Conservation (phyloP, 768 basidiomycete genomes). For the Favolaschia claudopus region DNA sequence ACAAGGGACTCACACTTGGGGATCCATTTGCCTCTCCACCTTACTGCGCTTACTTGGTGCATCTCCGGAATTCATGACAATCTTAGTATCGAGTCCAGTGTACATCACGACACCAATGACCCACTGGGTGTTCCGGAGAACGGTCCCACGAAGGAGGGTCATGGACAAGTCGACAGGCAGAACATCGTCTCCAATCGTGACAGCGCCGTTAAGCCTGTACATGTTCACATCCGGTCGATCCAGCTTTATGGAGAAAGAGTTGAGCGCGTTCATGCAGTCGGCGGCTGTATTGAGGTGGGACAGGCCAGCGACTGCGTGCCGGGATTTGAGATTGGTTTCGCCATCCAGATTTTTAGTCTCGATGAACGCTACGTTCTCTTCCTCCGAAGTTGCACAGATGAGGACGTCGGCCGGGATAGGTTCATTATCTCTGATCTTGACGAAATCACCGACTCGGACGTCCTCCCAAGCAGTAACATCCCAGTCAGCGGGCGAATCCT, state of each 20-base stretch:
- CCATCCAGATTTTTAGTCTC: constrained; percentile 98
- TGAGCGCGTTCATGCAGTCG: constrained; percentile 60
- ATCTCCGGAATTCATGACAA: constrained; percentile 92
- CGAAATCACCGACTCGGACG: constrained; percentile 87
- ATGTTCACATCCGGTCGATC: constrained; percentile 93
- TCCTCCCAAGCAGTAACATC: constrained; percentile 81
- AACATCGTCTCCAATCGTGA: constrained; percentile 60
- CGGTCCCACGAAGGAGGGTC: constrained; percentile 86
- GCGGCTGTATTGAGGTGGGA: constrained; percentile 74
- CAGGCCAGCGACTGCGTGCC: constrained; percentile 81
- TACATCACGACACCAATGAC: constrained; percentile 92
- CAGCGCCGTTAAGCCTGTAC: constrained; percentile 87
- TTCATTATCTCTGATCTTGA: constrained; percentile 74
- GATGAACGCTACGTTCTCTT: constrained; percentile 89
- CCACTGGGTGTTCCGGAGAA: constrained; percentile 95
- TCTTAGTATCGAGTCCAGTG: constrained; percentile 92
- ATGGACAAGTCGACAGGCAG: constrained; percentile 83
- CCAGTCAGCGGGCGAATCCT: constrained; percentile 51
- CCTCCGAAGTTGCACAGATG: constrained; percentile 78
- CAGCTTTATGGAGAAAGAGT: constrained; percentile 76
- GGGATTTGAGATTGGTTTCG: constrained; percentile 97
- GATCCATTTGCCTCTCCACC: constrained; percentile 97
- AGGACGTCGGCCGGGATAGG: constrained; percentile 76
- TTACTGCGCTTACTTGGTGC: constrained; percentile 94
- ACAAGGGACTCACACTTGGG: constrained; percentile 80